Evolutionary conservation across 352 stramenopile genomes (phyloP), one percentile per base, ranked within the genome.

Genomic region (Globisporangium cederbergense): DNA sequence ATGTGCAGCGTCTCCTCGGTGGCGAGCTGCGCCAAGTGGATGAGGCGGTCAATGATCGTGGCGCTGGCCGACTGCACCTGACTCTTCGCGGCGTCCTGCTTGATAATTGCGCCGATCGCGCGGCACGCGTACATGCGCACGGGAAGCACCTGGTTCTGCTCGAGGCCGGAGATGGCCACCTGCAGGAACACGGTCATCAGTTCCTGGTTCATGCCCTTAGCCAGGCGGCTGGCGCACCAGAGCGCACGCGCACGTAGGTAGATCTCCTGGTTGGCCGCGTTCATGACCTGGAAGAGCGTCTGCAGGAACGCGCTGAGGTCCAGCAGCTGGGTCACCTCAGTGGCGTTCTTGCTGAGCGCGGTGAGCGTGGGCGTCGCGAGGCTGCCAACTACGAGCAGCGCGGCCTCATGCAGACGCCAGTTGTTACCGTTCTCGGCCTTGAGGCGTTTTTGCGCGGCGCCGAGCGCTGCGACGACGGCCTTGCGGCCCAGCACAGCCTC

Each of bases 211-310:
- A 94, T 94, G 7, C 71, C 81, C 56, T 78, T 80, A 0, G 79
- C 78, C 40, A 94, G 66, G 20, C 82, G 83, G 64, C 83, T 93
- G 4, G 86, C 84, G 60, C 86, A 95, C 86, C 86, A 95, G 42
- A 95, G 58, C 25, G 86, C 86, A 60, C 86, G 82, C 3, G 83
- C 86, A 28, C 82, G 80, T 43, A 95, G 60, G 67, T 92, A 93
- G 46, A 92, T 88, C 42, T 89, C 83, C 50, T 91, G 68, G 51
- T 72, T 76, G 5, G 61, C 52, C 0, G 78, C 67, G 43, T 90
- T 91, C 80, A 94, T 92, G 45, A 94, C 77, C 55, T 84, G 73
- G 63, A 91, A 92, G 18, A 94, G 63, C 18, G 81, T 92, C 64
- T 90, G 72, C 47, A 92, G 70, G 65, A 94, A 94, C 46, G 72